phyloP scores from a whole-genome alignment of 2,329 filamentous ascomycete species.

The Claviceps pusilla region DNA sequence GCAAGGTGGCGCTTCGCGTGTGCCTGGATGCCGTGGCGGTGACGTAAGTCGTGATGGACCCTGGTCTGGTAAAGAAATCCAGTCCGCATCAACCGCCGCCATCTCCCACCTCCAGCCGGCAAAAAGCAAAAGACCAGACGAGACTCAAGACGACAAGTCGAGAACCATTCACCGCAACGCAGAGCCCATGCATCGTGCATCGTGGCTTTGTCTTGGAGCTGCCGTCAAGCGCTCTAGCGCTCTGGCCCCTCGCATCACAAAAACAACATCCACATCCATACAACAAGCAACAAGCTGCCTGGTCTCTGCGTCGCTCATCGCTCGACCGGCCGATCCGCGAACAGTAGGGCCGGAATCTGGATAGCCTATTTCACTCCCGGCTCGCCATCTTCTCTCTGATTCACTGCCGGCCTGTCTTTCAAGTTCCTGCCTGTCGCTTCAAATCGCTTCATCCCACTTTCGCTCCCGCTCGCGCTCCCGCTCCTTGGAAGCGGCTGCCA shows the following conservation, averaged over 20 bases:
- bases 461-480: background rate
- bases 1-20: no score
- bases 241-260: background rate
- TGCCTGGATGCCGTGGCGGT: no score
- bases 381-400: background rate
- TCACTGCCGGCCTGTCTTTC: background rate
- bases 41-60: no score
- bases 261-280: background rate
- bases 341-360: background rate
- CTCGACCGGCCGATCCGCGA: background rate
- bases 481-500: background rate
- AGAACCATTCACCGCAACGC: background rate
- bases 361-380: background rate
- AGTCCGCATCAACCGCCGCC: no score
- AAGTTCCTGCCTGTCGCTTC: background rate
- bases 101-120: no score
- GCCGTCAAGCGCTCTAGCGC: background rate
- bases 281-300: background rate
- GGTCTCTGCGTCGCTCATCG: background rate
- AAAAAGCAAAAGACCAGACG: background rate
- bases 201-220: background rate
- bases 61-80: background rate
- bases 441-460: background rate
- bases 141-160: background rate
- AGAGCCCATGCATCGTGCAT: background rate